Percentiles rank a stretch among this genome's conserved stretches.
These are phyloP conservation scores for Claviceps maximensis DNA, from an alignment of 2,329 filamentous ascomycete species.

Conservation along the genomic window DNA sequence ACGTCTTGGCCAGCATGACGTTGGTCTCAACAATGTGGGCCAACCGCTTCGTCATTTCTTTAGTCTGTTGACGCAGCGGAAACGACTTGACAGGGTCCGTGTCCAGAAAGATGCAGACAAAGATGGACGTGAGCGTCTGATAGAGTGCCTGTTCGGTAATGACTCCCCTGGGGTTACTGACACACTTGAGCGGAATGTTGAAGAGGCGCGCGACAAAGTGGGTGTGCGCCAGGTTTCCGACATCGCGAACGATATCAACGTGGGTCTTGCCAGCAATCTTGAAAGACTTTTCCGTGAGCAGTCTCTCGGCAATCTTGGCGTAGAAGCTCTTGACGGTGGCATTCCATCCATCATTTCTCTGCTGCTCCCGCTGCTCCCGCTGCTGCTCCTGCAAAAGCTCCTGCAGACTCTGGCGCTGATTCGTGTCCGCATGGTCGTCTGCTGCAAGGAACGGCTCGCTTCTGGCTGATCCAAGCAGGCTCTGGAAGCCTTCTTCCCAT, in stretches of 20 bases:
- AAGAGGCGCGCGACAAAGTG: conserved; percentile 51
- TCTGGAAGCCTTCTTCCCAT: conserved; percentile 51
- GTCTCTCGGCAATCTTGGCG: conserved; percentile 42
- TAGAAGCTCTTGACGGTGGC: conserved; percentile 54
- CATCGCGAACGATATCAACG: conserved; percentile 58
- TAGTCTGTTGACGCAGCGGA: conserved; percentile 44
- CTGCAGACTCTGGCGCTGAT: neutral
- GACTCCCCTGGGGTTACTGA: conserved; percentile 43
- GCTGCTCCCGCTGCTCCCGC: conserved; percentile 3
- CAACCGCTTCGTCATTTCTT: conserved; percentile 43
- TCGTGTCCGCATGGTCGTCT: neutral
- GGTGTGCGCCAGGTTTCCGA: conserved; percentile 54
- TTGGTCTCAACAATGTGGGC: conserved; percentile 49
- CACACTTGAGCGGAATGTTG: conserved; percentile 53
- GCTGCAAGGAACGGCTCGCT: conserved; percentile 38
- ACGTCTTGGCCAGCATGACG: conserved; percentile 42
- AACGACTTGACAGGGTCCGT: conserved; percentile 55
- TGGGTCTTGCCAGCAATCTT: conserved; percentile 41
- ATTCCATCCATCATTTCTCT: conserved; percentile 51
- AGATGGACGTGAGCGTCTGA: conserved; percentile 52
- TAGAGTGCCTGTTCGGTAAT: conserved; percentile 44
- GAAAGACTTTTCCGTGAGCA: conserved; percentile 54
- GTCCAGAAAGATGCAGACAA: conserved; percentile 52
- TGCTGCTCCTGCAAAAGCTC: conserved; percentile 36
- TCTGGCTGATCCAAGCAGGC: conserved; percentile 44